phyloP scores from a whole-genome alignment of 805 yeast species.

The Teunomyces kruisii region DNA sequence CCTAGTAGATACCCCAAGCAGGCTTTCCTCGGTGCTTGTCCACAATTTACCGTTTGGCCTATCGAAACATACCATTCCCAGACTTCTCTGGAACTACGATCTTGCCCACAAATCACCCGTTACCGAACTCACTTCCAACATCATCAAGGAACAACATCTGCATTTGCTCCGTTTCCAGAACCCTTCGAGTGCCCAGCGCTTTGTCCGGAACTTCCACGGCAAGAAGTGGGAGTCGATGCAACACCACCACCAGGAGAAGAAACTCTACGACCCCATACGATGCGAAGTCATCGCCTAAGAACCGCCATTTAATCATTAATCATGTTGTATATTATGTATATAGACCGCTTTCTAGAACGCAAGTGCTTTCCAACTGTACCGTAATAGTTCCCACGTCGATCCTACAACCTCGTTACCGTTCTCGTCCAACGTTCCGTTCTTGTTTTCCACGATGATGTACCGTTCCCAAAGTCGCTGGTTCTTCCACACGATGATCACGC shows the following conservation, averaged over 20 bases:
- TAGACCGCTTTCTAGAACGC: conserved; percentile 25
- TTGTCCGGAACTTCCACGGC: conserved; percentile 56
- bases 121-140: conserved; percentile 24
- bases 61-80: conserved; percentile 33
- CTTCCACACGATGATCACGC: conserved; percentile 75
- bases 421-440: conserved; percentile 14
- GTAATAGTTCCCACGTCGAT: conserved; percentile 54
- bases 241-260: conserved; percentile 21
- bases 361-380: conserved; percentile 73
- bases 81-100: conserved; percentile 51
- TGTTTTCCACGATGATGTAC: conserved; percentile 62
- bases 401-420: conserved; percentile 8
- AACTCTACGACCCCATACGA: conserved; percentile 35
- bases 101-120: conserved; percentile 27
- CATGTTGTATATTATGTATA: conserved; percentile 3
- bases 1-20: conserved; percentile 7
- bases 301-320: not conserved
- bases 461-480: conserved; percentile 80
- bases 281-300: conserved; percentile 33
- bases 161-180: conserved; percentile 46
- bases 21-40: conserved; percentile 36
- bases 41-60: conserved; percentile 49
- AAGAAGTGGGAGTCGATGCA: conserved; percentile 35
- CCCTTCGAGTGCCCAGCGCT: conserved; percentile 46
- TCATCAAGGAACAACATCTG: conserved; percentile 23